phyloP scores from a whole-genome alignment of 2,329 filamentous ascomycete species.

The Aspergillus sp. region DNA sequence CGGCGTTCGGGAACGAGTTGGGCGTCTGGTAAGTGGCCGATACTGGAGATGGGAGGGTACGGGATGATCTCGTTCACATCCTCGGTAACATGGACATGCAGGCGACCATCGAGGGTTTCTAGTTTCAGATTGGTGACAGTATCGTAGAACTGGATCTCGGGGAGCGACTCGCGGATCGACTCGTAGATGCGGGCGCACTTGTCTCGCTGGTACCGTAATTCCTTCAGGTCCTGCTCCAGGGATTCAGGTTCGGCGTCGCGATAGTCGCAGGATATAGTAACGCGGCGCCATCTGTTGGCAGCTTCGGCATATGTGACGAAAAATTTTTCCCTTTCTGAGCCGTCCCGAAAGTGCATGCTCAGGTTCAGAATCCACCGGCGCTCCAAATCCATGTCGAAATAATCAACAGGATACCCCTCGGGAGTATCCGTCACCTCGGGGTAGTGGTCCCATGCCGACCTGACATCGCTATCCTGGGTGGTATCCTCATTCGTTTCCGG shows the following conservation, averaged over 20 bases:
- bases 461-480: slow-evolving; percentile 28
- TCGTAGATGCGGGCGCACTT: slow-evolving; percentile 94
- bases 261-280: slow-evolving; percentile 94
- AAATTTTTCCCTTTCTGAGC: slow-evolving; percentile 92
- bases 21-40: slow-evolving; percentile 64
- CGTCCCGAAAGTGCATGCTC: slow-evolving; percentile 96
- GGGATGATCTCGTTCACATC: slow-evolving; percentile 92
- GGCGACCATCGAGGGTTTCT: slow-evolving; percentile 78
- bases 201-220: slow-evolving; percentile 79
- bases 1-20: slow-evolving; percentile 66
- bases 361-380: slow-evolving; percentile 92
- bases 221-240: slow-evolving; percentile 77
- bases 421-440: slow-evolving; percentile 26
- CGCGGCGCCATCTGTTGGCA: slow-evolving; percentile 75
- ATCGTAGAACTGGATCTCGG: slow-evolving; percentile 93
- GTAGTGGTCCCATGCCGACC: slow-evolving; percentile 29
- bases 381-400: slow-evolving; percentile 78
- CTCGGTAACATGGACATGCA: slow-evolving; percentile 97
- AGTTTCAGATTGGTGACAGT: slow-evolving; percentile 95
- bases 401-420: slow-evolving; percentile 30
- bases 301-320: slow-evolving; percentile 91
- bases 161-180: slow-evolving; percentile 84
- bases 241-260: slow-evolving; percentile 75
- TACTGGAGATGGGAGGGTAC: slow-evolving; percentile 71
- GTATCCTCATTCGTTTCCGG: slow-evolving; percentile 30